Conservation (phyloP, 495 filamentous ascomycete species). For the Aspergillus diversus region DNA sequence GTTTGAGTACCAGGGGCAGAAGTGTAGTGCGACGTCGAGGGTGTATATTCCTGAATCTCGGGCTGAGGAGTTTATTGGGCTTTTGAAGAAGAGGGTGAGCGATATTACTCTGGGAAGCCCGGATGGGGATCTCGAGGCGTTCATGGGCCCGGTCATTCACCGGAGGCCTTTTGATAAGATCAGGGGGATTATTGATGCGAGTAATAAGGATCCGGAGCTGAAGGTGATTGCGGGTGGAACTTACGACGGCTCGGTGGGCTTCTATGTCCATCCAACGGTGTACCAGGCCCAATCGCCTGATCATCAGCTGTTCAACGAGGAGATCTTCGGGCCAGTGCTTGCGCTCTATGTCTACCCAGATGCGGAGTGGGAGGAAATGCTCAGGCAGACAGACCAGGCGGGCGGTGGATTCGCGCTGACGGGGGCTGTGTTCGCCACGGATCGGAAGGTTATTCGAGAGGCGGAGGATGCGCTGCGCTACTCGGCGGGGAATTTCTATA, state of each 20-base stretch:
- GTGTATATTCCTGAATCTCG: constrained; percentile 71
- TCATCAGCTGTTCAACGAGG: constrained; percentile 68
- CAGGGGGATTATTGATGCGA: constrained; percentile 63
- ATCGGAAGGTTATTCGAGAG: constrained; percentile 65
- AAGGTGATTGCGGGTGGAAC: constrained; percentile 69
- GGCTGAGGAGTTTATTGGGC: constrained; percentile 61
- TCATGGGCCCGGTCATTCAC: constrained; percentile 82
- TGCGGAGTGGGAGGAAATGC: constrained; percentile 52
- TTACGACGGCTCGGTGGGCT: constrained; percentile 69
- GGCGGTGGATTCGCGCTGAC: constrained; percentile 73
- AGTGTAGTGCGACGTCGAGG: constrained; percentile 82
- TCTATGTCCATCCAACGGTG: constrained; percentile 74
- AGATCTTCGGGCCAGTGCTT: constrained; percentile 80
- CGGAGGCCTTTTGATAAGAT: constrained; percentile 72
- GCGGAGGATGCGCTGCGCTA: constrained; percentile 77
- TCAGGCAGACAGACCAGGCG: constrained; percentile 59
- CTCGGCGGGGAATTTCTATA: constrained; percentile 84
- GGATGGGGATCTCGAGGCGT: constrained; percentile 61
- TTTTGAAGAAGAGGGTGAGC: constrained; percentile 48
- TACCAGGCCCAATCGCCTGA: constrained; percentile 63
- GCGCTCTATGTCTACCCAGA: constrained; percentile 75
- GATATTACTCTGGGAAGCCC: constrained; percentile 60
- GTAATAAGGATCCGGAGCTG: constrained; percentile 66
- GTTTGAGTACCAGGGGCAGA: constrained; percentile 91
- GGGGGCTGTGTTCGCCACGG: constrained; percentile 74